These are phyloP conservation scores for Moesziomyces parantarcticus DNA, from an alignment of 1,284 basidiomycete genomes.

Conservation along the genomic window DNA sequence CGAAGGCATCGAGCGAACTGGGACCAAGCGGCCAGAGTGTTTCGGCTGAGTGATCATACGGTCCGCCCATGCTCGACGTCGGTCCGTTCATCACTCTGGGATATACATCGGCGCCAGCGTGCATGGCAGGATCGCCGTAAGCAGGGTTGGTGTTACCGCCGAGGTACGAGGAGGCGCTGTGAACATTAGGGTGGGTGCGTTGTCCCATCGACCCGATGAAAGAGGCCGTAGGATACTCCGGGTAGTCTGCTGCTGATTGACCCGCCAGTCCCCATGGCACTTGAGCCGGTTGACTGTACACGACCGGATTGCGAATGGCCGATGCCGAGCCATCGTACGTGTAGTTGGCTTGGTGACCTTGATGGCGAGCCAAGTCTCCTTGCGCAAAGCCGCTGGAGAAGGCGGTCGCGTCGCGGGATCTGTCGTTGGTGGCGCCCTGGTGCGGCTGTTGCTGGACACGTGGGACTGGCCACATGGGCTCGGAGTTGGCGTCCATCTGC, in stretches of 20 bases:
- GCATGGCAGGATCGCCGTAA: slow-evolving; percentile 25
- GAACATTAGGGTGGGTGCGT: slow-evolving; percentile 11
- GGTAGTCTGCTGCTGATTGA: slow-evolving; percentile 17
- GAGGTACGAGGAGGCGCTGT: slow-evolving; percentile 16
- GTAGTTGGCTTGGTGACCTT: slow-evolving; percentile 21
- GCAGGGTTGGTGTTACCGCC: slow-evolving; percentile 11
- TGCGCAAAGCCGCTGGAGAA: slow-evolving; percentile 23
- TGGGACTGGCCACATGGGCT: slow-evolving; percentile 31
- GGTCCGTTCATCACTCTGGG: slow-evolving; percentile 21
- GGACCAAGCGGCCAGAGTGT: slow-evolving; percentile 39
- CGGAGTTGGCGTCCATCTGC: slow-evolving; percentile 18
- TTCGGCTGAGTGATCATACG: slow-evolving; percentile 32
- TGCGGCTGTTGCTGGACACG: slow-evolving; percentile 24
- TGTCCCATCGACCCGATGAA: slow-evolving; percentile 26
- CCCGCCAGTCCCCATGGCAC: slow-evolving; percentile 16
- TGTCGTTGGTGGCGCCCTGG: slow-evolving; percentile 18
- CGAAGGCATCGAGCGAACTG: slow-evolving; percentile 43
- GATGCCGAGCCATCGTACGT: slow-evolving; percentile 37
- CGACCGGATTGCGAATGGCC: slow-evolving; percentile 32
- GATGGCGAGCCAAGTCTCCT: slow-evolving; percentile 19
- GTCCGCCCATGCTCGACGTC: slow-evolving; percentile 6
- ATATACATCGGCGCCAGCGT: slow-evolving; percentile 16
- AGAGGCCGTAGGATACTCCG: slow-evolving; percentile 40
- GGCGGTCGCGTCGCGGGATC: slow-evolving; percentile 14
- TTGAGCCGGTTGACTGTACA: slow-evolving; percentile 40